Conservation (phyloP, 345 rosid species). For the Populus pruinosa region DNA sequence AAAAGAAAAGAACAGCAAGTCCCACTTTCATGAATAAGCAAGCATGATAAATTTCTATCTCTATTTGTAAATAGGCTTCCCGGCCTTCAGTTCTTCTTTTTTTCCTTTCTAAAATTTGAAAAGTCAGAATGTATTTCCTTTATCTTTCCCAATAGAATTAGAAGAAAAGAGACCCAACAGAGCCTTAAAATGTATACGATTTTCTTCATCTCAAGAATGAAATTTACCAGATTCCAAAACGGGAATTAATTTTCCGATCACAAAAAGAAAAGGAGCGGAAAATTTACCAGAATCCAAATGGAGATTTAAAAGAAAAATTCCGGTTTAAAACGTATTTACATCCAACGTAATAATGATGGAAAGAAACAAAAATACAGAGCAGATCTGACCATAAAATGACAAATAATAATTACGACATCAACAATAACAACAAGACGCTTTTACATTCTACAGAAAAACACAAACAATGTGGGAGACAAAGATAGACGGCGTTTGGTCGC, state of each 20-base stretch:
- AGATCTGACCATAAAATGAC: conserved; percentile 13
- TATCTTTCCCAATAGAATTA: neutral
- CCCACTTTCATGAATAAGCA: neutral
- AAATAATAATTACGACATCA: neutral
- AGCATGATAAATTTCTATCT: neutral
- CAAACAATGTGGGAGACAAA: neutral
- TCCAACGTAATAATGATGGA: neutral
- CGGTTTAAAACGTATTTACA: neutral
- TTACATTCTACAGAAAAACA: neutral
- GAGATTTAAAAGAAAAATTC: neutral
- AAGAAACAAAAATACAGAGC: neutral
- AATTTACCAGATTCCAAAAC: neutral
- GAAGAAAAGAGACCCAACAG: neutral
- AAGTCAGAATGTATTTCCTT: neutral
- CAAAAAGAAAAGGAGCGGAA: neutral
- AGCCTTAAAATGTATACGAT: neutral
- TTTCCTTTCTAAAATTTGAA: neutral
- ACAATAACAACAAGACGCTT: neutral
- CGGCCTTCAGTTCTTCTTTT: neutral
- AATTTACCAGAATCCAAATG: neutral
- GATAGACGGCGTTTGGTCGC: neutral
- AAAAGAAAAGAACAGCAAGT: neutral
- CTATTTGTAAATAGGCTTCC: neutral
- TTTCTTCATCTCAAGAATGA: neutral
- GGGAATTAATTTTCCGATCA: neutral